Evolutionary conservation across 2,329 filamentous ascomycete species (phyloP).

Genomic region (Penicillium corylophilum): DNA sequence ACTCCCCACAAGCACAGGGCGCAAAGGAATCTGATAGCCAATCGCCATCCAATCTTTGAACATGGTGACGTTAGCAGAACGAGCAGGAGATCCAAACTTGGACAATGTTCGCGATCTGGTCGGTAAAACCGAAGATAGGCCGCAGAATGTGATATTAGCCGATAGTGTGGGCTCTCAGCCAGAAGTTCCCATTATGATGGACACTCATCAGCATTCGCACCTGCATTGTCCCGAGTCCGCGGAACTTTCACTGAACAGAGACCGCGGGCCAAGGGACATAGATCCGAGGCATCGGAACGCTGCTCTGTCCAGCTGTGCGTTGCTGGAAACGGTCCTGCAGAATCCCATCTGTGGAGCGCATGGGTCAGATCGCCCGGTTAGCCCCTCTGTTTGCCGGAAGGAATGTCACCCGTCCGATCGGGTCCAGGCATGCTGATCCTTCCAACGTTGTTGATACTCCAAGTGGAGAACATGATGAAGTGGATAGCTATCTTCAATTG

Average conservation of each 20-base stretch:
- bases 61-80: background rate
- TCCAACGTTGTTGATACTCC: background rate
- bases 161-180: background rate
- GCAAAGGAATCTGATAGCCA: background rate
- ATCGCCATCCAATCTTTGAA: background rate
- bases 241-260: background rate
- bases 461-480: background rate
- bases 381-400: constrained; percentile 3
- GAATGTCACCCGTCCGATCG: constrained; percentile 21
- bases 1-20: background rate
- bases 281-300: constrained; percentile 9
- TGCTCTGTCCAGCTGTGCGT: background rate
- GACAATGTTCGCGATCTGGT: background rate
- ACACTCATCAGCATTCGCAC: background rate
- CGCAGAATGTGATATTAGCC: background rate
- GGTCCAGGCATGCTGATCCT: constrained; percentile 4
- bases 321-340: constrained; percentile 9
- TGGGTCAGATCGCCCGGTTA: background rate
- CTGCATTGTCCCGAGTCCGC: constrained; percentile 1
- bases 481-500: constrained; percentile 3
- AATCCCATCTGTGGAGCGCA: background rate
- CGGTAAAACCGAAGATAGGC: background rate
- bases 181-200: background rate
- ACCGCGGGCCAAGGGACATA: constrained; percentile 1
- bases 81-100: background rate